Conservation (phyloP, 2,329 filamentous ascomycete species). For the Leptographium lundbergii region DNA sequence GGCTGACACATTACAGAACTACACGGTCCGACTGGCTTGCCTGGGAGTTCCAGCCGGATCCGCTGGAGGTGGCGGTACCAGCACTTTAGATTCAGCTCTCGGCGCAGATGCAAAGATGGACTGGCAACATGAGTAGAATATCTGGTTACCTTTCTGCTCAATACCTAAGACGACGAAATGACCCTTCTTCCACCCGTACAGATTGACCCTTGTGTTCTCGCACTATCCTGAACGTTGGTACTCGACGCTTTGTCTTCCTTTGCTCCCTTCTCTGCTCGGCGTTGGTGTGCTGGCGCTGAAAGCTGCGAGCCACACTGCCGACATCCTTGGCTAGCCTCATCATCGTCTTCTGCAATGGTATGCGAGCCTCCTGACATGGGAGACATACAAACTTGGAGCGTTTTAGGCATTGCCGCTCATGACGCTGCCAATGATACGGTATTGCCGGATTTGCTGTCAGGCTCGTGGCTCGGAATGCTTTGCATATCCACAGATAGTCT, state of each 20-base stretch:
- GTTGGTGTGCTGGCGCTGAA: too few species aligned
- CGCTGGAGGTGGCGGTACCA: conserved; percentile 52
- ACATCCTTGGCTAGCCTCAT: too few species aligned
- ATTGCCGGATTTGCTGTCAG: background rate
- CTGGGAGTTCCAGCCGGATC: conserved; percentile 70
- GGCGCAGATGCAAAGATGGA: background rate
- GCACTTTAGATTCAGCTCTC: conserved; percentile 30
- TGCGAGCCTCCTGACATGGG: too few species aligned
- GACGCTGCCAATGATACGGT: background rate
- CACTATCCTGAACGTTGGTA: too few species aligned
- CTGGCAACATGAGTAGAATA: background rate
- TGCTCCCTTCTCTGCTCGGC: too few species aligned
- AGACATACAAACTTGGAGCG: too few species aligned
- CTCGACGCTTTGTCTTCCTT: too few species aligned
- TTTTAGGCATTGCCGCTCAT: too few species aligned
- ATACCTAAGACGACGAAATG: background rate
- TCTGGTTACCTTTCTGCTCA: background rate
- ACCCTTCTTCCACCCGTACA: background rate
- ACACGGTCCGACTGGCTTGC: conserved; percentile 96
- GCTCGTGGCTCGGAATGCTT: background rate
- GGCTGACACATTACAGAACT: conserved; percentile 44
- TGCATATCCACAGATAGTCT: background rate
- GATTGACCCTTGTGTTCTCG: too few species aligned
- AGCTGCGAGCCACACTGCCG: too few species aligned
- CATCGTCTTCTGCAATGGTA: too few species aligned